Conservation (phyloP, 2,329 filamentous ascomycete species). For the Lachnellula willkommii region DNA sequence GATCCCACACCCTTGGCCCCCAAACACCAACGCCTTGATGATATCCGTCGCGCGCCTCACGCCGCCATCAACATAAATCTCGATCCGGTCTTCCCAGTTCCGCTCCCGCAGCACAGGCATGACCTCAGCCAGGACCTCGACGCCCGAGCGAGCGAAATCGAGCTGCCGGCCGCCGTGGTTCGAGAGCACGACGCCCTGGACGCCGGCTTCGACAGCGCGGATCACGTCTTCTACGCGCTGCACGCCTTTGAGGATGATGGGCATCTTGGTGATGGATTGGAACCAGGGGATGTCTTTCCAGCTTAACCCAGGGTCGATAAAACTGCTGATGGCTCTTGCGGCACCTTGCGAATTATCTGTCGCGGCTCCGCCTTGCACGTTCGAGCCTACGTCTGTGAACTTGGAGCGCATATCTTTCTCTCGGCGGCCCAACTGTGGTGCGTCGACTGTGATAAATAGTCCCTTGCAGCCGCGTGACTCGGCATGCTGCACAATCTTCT, state of each 20-base stretch:
- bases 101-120: slow-evolving; percentile 77
- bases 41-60: slow-evolving; percentile 88
- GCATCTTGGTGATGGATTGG: slow-evolving; percentile 82
- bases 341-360: slow-evolving; percentile 89
- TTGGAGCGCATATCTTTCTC: slow-evolving; percentile 98
- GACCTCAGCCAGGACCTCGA: slow-evolving; percentile 89
- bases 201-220: slow-evolving; percentile 72
- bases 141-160: slow-evolving; percentile 80
- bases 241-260: slow-evolving; percentile 92
- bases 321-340: slow-evolving; percentile 87
- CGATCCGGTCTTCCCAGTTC: slow-evolving; percentile 69
- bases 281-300: slow-evolving; percentile 98
- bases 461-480: slow-evolving; percentile 89
- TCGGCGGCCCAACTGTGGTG: slow-evolving; percentile 85
- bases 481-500: slow-evolving; percentile 84
- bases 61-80: slow-evolving; percentile 88
- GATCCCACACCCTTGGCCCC: slow-evolving; percentile 90
- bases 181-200: slow-evolving; percentile 86
- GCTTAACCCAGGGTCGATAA: slow-evolving; percentile 89
- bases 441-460: slow-evolving; percentile 97
- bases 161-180: slow-evolving; percentile 96
- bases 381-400: slow-evolving; percentile 76
- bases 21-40: slow-evolving; percentile 84
- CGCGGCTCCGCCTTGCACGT: slow-evolving; percentile 68
- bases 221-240: slow-evolving; percentile 95